Percentiles rank a stretch among this genome's conserved stretches.
phyloP scores from a whole-genome alignment of 2,329 filamentous ascomycete genomes.

The Colletotrichum tabaci region DNA sequence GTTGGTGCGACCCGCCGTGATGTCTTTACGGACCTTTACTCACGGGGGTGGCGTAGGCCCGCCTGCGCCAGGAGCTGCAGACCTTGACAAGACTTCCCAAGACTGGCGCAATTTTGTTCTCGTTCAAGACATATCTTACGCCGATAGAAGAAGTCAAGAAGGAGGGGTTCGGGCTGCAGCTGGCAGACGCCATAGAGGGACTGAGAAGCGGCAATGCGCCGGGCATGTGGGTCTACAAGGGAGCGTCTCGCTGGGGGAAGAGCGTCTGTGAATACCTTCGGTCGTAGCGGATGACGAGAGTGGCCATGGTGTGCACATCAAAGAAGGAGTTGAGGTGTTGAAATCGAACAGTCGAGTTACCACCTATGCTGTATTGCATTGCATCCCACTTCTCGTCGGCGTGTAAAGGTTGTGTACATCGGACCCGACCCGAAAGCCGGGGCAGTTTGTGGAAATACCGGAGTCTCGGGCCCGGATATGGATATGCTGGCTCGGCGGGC shows the following conservation, averaged over 20 bases:
- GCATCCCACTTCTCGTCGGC: background rate
- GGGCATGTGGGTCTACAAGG: constrained; percentile 69
- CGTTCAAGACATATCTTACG: constrained; percentile 71
- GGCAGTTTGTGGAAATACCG: constrained; percentile 1
- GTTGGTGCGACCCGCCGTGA: background rate
- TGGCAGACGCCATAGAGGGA: constrained; percentile 69
- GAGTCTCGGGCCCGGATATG: constrained; percentile 15
- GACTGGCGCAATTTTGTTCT: constrained; percentile 65
- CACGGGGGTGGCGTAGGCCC: constrained; percentile 44
- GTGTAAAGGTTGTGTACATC: background rate
- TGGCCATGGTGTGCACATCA: background rate
- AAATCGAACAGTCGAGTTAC: background rate
- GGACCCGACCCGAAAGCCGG: constrained; percentile 1
- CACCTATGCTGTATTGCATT: background rate
- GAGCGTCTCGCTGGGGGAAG: constrained; percentile 63
- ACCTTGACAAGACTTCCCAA: constrained; percentile 65
- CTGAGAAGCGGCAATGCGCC: constrained; percentile 65
- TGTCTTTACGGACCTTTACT: background rate
- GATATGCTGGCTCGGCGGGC: constrained; percentile 4
- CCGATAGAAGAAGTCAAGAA: constrained; percentile 63
- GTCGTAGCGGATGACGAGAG: constrained; percentile 28
- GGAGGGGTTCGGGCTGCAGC: constrained; percentile 61
- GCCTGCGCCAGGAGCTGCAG: constrained; percentile 65
- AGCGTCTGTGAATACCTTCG: constrained; percentile 63
- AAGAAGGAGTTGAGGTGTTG: background rate